phyloP scores from a whole-genome alignment of 148 eudicot genomes.

The Vaccinium darrowii region DNA sequence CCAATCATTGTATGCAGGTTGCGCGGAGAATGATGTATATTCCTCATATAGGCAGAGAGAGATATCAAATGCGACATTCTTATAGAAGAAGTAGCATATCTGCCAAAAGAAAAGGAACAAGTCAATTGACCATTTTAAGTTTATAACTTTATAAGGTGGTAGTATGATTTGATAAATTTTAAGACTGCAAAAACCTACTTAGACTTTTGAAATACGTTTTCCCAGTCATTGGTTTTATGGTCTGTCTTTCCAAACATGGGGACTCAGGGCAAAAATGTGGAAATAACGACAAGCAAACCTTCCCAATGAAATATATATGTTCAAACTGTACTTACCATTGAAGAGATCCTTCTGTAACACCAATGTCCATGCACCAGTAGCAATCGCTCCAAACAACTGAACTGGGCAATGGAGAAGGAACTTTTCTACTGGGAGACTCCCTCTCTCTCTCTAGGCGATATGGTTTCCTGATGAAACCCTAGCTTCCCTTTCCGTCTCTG shows the following conservation, averaged over 20 bases:
- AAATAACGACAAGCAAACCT: not conserved
- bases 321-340: conserved; percentile 40
- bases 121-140: too few species aligned
- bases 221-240: not conserved
- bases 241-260: not conserved
- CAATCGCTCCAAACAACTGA: conserved; percentile 60
- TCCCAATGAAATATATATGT: not conserved
- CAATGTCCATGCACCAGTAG: conserved; percentile 77
- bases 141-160: not conserved
- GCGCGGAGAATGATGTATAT: conserved; percentile 53
- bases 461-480: too few species aligned
- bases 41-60: conserved; percentile 58
- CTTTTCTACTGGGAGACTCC: too few species aligned
- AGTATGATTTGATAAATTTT: not conserved
- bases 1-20: conserved; percentile 63
- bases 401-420: conserved; percentile 75
- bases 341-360: conserved; percentile 66
- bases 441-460: too few species aligned
- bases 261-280: not conserved
- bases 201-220: not conserved
- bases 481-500: too few species aligned
- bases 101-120: conserved; percentile 21
- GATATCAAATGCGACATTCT: conserved; percentile 52
- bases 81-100: conserved; percentile 77
- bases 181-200: not conserved